Conservation (phyloP, 2,329 filamentous ascomycete genomes). For the Sarocladium kiliense region DNA sequence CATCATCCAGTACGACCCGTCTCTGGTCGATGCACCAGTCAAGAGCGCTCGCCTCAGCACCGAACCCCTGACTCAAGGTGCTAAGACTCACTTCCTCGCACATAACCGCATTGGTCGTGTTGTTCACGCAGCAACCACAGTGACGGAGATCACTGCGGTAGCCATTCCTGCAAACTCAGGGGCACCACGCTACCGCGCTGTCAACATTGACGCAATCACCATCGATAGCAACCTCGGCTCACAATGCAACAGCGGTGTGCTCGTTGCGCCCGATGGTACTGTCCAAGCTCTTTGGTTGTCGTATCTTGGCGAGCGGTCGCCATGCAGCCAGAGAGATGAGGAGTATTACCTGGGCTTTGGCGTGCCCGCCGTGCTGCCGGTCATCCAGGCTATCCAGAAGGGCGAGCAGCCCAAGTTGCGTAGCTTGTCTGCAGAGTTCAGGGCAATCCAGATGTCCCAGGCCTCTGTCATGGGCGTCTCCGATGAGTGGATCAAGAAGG, state of each 20-base stretch:
- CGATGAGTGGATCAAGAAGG: conserved; percentile 91
- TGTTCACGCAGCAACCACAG: conserved; percentile 87
- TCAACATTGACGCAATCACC: conserved; percentile 95
- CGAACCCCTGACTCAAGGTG: conserved; percentile 83
- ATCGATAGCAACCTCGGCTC: conserved; percentile 89
- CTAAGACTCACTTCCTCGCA: conserved; percentile 94
- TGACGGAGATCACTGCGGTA: conserved; percentile 96
- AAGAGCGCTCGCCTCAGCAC: conserved; percentile 80
- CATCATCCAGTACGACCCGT: conserved; percentile 90
- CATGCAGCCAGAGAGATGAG: conserved; percentile 77
- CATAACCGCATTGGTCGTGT: conserved; percentile 94
- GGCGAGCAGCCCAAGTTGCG: conserved; percentile 76
- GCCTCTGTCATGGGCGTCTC: conserved; percentile 95
- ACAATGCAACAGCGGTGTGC: conserved; percentile 89
- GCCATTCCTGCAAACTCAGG: conserved; percentile 91
- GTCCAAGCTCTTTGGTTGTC: conserved; percentile 96
- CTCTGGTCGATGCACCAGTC: conserved; percentile 88
- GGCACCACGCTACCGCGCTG: conserved; percentile 86
- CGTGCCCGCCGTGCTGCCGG: conserved; percentile 80
- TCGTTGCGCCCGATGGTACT: conserved; percentile 83
- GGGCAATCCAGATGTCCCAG: conserved; percentile 94
- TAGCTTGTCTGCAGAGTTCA: conserved; percentile 90
- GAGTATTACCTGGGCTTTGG: conserved; percentile 94
- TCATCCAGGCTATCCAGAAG: conserved; percentile 79
- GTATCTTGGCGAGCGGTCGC: conserved; percentile 84